Percentiles rank a stretch among this genome's conserved stretches.
These are phyloP conservation scores for Gossypium australe DNA, from an alignment of 345 rosid genomes.

Conservation along the genomic window DNA sequence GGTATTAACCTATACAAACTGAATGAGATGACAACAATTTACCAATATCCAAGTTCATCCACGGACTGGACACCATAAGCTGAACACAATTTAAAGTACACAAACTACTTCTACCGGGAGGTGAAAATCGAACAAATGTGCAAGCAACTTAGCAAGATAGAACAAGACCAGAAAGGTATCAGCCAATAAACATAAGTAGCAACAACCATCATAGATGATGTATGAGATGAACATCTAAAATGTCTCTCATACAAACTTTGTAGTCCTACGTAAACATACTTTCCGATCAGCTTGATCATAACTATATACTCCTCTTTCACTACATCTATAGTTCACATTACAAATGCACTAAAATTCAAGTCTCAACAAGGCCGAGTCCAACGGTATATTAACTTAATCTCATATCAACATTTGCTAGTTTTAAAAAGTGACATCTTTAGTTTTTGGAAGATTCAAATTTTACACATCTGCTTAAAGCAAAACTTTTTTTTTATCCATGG, in stretches of 20 bases:
- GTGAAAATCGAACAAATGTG: neutral
- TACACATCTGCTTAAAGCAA: neutral
- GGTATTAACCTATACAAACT: neutral
- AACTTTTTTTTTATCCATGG: neutral
- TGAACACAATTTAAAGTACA: neutral
- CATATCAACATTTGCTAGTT: neutral
- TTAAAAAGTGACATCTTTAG: neutral
- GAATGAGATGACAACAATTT: neutral
- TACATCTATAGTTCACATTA: neutral
- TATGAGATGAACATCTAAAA: neutral
- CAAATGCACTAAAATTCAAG: neutral
- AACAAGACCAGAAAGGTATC: neutral
- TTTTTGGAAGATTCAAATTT: neutral
- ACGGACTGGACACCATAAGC: neutral
- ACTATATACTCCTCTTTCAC: neutral
- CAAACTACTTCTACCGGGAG: neutral
- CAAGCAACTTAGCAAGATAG: neutral
- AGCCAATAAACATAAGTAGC: neutral
- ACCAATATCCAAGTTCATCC: neutral
- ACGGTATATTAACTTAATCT: neutral
- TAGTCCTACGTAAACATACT: no score
- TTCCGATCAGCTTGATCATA: neutral
- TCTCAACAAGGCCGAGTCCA: neutral
- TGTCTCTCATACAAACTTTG: neutral
- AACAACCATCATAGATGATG: neutral